Evolutionary conservation across 108 stramenopile species (phyloP).

Genomic region (Cyclostephanos tholiformis): DNA sequence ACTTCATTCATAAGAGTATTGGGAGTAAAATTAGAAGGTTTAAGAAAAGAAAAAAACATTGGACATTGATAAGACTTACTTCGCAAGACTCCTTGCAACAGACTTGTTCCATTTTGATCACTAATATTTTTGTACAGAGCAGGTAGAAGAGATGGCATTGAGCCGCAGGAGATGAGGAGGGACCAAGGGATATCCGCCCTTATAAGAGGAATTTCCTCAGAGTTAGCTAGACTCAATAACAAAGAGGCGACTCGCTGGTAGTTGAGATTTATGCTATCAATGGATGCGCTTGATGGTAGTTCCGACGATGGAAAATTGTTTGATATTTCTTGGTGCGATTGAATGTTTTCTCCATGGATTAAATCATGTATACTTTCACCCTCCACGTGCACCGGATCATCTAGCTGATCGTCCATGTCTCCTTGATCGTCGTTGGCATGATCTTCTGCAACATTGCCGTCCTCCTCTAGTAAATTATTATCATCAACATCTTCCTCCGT

Average conservation of each 20-base stretch:
- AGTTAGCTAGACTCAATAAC: conserved; percentile 33
- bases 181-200: conserved; percentile 48
- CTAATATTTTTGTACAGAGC: conserved; percentile 20
- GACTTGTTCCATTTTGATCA: conserved; percentile 28
- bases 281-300: conserved; percentile 3
- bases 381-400: neutral
- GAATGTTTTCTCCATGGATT: neutral
- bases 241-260: conserved; percentile 19
- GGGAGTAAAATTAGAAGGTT: neutral
- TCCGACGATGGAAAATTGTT: neutral
- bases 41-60: neutral
- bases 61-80: conserved; percentile 11
- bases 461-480: conserved; percentile 7
- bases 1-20: neutral
- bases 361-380: neutral
- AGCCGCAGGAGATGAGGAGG: conserved; percentile 28
- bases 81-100: conserved; percentile 39
- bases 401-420: conserved; percentile 1
- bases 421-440: conserved; percentile 1
- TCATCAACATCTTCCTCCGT: conserved; percentile 14
- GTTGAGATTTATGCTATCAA: conserved; percentile 5
- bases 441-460: conserved; percentile 17
- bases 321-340: neutral
- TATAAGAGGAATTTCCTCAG: conserved; percentile 41
- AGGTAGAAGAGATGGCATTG: conserved; percentile 17